These are phyloP conservation scores for Picocystis salinarum DNA, from an alignment of 139 green algal genomes.

Conservation along the genomic window DNA sequence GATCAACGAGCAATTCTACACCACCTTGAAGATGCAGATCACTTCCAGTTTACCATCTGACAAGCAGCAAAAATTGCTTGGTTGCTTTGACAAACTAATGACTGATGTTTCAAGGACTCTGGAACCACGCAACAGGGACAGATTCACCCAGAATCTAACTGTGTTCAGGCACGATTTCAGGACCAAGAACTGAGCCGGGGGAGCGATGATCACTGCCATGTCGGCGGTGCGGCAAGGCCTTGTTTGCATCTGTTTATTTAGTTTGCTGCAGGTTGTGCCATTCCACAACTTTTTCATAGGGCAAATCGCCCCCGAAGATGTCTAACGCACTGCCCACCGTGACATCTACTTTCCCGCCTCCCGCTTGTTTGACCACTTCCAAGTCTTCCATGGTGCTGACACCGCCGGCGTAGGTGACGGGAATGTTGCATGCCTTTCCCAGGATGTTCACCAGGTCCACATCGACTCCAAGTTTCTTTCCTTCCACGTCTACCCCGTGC, in stretches of 20 bases:
- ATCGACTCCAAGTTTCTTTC: conserved; percentile 89
- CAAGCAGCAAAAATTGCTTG: conserved; percentile 23
- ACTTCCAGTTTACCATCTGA: conserved; percentile 30
- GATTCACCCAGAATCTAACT: conserved; percentile 95
- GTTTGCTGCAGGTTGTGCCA: conserved; percentile 57
- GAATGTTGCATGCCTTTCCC: conserved; percentile 40
- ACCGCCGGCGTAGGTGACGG: conserved; percentile 89
- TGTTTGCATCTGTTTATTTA: not conserved
- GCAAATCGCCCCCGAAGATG: conserved; percentile 84
- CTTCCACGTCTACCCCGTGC: conserved; percentile 95
- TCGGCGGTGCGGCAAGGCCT: too few relatives aligned
- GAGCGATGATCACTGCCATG: too few relatives aligned
- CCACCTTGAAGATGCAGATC: conserved; percentile 6
- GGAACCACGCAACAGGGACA: conserved; percentile 90
- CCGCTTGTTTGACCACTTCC: conserved; percentile 40
- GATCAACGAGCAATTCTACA: conserved; percentile 62
- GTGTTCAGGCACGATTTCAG: conserved; percentile 78
- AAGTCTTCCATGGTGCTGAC: conserved; percentile 49
- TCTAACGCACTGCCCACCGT: conserved; percentile 91
- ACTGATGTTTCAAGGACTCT: conserved; percentile 60
- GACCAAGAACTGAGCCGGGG: conserved; percentile 19
- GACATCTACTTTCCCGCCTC: conserved; percentile 65
- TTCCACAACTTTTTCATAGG: conserved; percentile 68
- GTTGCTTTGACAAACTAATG: conserved; percentile 87
- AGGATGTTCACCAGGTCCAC: conserved; percentile 76